Conservation (phyloP, 768 basidiomycete species). For the Tricholoma flavovirens region DNA sequence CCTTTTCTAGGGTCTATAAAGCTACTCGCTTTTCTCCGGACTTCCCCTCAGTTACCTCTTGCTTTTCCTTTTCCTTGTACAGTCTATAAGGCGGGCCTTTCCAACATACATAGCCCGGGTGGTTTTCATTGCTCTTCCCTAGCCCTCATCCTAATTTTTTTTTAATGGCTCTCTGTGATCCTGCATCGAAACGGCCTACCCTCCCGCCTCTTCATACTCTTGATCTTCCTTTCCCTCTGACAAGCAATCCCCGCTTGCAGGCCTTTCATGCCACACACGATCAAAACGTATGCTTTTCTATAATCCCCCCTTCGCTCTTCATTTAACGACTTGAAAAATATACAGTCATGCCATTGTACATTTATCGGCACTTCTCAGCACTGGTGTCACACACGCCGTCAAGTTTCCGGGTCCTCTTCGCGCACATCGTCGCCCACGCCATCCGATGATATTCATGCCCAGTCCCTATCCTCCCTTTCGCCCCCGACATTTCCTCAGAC, state of each 20-base stretch:
- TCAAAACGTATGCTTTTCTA: slow-evolving; percentile 14
- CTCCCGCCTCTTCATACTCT: slow-evolving; percentile 51
- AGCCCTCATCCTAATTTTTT: too few species aligned
- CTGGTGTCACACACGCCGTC: slow-evolving; percentile 19
- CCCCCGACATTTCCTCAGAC: slow-evolving; percentile 12
- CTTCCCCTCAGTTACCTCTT: slow-evolving; percentile 17
- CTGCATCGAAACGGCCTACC: slow-evolving; percentile 35
- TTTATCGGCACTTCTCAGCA: slow-evolving; percentile 10
- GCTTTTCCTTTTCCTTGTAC: slow-evolving; percentile 12
- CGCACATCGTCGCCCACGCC: slow-evolving; percentile 33
- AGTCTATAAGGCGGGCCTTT: slow-evolving; percentile 33
- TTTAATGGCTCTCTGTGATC: slow-evolving; percentile 13
- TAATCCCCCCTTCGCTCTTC: slow-evolving; percentile 2
- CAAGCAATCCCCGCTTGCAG: neutral
- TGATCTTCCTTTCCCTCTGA: slow-evolving; percentile 27
- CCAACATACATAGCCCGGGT: slow-evolving; percentile 30
- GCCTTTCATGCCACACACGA: slow-evolving; percentile 8
- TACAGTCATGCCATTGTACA: slow-evolving; percentile 14
- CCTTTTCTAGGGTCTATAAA: slow-evolving; percentile 24
- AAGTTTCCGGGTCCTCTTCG: slow-evolving; percentile 34
- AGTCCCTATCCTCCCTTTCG: slow-evolving; percentile 14
- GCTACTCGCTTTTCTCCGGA: slow-evolving; percentile 14
- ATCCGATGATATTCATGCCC: slow-evolving; percentile 15
- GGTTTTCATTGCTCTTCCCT: slow-evolving; percentile 27
- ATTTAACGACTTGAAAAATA: slow-evolving; percentile 5